Conservation (phyloP, 2,329 filamentous ascomycete species). For the Colletotrichum ledebouriae region DNA sequence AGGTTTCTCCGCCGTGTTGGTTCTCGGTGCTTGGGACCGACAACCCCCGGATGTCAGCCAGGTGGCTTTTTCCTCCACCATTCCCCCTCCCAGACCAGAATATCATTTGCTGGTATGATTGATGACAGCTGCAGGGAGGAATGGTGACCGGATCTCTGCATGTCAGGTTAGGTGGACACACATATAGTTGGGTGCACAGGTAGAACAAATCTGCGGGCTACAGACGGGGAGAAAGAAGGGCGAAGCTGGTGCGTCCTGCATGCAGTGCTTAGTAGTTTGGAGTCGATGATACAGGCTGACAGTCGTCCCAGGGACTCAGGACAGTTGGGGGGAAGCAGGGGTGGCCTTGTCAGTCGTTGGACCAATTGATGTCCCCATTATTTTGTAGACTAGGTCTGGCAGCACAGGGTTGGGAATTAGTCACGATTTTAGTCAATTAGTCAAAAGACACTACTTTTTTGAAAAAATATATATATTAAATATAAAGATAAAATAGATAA, state of each 20-base stretch:
- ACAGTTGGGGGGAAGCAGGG: slow-evolving; percentile 20
- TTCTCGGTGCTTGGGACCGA: slow-evolving; percentile 20
- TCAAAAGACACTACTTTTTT: too few relatives aligned
- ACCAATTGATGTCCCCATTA: slow-evolving; percentile 25
- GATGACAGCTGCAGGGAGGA: slow-evolving; percentile 5
- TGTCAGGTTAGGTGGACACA: slow-evolving; percentile 10
- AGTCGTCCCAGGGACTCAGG: slow-evolving; percentile 28
- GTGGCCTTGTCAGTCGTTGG: slow-evolving; percentile 20
- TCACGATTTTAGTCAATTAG: too few relatives aligned
- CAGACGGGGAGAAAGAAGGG: slow-evolving; percentile 5
- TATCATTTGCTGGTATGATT: slow-evolving; percentile 4
- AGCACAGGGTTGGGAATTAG: too few relatives aligned
- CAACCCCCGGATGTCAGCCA: slow-evolving; percentile 9
- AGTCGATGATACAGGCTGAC: slow-evolving; percentile 33
- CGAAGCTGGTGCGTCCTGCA: slow-evolving; percentile 8
- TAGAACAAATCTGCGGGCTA: slow-evolving; percentile 3
- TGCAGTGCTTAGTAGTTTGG: not conserved
- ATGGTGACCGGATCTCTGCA: slow-evolving; percentile 17
- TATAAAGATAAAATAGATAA: too few relatives aligned
- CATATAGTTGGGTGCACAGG: not conserved
- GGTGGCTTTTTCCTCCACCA: slow-evolving; percentile 1
- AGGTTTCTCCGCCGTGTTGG: slow-evolving; percentile 36
- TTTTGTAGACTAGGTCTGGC: not conserved
- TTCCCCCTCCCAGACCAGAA: slow-evolving; percentile 1
- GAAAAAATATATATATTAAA: too few relatives aligned